phyloP scores from a whole-genome alignment of 495 filamentous ascomycete species.

The Pyrenula aspistea region DNA sequence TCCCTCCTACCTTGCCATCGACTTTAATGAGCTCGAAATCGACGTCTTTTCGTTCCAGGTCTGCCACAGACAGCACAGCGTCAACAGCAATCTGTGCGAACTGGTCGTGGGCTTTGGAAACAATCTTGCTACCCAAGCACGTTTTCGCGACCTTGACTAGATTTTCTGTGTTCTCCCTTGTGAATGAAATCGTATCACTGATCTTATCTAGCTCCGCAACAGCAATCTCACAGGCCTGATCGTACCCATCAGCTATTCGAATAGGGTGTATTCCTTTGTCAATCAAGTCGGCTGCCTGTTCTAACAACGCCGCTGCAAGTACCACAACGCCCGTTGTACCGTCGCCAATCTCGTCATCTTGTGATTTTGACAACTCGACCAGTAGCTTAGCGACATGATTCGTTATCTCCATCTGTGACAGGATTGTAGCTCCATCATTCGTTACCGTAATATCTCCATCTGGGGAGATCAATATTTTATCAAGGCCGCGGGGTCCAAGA shows the following conservation, averaged over 20 bases:
- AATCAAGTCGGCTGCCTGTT: conserved; percentile 96
- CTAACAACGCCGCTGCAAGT: conserved; percentile 83
- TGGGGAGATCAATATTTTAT: conserved; percentile 98
- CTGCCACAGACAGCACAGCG: conserved; percentile 90
- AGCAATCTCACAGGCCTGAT: conserved; percentile 93
- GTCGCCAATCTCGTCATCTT: conserved; percentile 98
- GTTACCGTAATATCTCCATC: conserved; percentile 99
- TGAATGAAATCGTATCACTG: conserved; percentile 81
- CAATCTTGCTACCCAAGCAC: conserved; percentile 96
- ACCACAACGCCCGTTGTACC: conserved; percentile 98
- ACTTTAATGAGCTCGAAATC: conserved; percentile 99
- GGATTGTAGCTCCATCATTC: conserved; percentile 96
- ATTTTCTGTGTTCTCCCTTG: conserved; percentile 62
- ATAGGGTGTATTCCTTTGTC: conserved; percentile 99
- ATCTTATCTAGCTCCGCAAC: conserved; percentile 85
- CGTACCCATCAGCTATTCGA: conserved; percentile 94
- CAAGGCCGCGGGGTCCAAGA: conserved; percentile 86
- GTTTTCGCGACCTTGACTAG: conserved; percentile 90
- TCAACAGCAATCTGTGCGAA: conserved; percentile 96
- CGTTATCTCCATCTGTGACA: conserved; percentile 97
- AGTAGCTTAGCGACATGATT: conserved; percentile 97
- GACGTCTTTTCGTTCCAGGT: conserved; percentile 92
- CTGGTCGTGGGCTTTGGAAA: conserved; percentile 96
- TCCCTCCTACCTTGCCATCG: conserved; percentile 91
- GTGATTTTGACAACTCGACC: conserved; percentile 96